Conservation (phyloP, 306 rosid species). For the Clitoria ternatea region DNA sequence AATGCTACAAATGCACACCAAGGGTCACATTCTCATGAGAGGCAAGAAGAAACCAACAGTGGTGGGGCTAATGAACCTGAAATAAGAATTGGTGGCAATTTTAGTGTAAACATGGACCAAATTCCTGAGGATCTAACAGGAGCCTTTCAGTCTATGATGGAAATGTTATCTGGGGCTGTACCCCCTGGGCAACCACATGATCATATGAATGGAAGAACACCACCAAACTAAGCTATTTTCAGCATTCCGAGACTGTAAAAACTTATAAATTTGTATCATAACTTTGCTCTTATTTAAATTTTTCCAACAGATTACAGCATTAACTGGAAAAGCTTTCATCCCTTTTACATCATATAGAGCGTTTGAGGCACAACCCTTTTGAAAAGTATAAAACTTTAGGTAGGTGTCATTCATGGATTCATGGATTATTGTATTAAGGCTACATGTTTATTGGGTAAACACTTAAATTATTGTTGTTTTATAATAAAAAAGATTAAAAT, state of each 20-base stretch:
- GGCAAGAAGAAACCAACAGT: constrained; percentile 27
- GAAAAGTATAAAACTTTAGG: not conserved
- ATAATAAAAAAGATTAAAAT: too few species aligned
- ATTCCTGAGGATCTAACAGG: constrained; percentile 65
- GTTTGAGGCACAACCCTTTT: not conserved
- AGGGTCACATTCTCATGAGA: constrained; percentile 44
- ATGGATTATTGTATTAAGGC: too few species aligned
- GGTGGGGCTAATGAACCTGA: constrained; percentile 42
- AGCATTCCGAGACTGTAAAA: constrained; percentile 15
- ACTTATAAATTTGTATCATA: not conserved
- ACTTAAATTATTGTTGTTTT: too few species aligned
- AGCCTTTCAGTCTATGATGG: constrained; percentile 63
- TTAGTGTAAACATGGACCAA: constrained; percentile 53
- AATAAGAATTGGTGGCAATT: constrained; percentile 42
- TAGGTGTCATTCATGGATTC: not conserved
- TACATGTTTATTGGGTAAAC: too few species aligned
- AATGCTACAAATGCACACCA: constrained; percentile 36
- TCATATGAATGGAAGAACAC: constrained; percentile 40
- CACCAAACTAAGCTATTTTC: constrained; percentile 43
- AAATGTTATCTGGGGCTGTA: constrained; percentile 55
- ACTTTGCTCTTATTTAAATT: not conserved
- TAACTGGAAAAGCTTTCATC: not conserved
- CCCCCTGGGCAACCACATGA: constrained; percentile 46
- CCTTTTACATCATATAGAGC: not conserved
- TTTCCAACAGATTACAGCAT: not conserved